Evolutionary conservation across 2,329 filamentous ascomycete species (phyloP).

Genomic region (Fusarium illudens): DNA sequence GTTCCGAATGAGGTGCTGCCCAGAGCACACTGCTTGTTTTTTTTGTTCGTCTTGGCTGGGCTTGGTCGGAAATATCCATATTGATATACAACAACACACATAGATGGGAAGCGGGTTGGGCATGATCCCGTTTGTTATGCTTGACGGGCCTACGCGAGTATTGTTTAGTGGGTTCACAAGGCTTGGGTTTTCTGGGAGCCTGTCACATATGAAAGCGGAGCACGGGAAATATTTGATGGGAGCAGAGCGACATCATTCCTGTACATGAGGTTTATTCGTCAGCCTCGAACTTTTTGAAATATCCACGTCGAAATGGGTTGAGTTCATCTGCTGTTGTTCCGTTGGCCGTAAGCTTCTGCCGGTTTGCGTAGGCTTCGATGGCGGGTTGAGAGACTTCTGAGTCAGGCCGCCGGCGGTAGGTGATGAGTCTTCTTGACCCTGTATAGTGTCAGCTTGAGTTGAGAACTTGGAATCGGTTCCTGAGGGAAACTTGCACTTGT

Average conservation of each 20-base stretch:
- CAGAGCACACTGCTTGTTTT: slow-evolving; percentile 3
- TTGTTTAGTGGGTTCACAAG: slow-evolving; percentile 21
- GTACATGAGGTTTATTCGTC: slow-evolving; percentile 41
- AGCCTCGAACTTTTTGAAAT: slow-evolving; percentile 64
- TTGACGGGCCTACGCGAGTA: slow-evolving; percentile 24
- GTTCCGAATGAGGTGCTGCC: slow-evolving; percentile 6
- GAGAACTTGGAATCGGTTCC: not conserved
- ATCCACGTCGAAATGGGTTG: slow-evolving; percentile 67
- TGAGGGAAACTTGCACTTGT: slow-evolving; percentile 75
- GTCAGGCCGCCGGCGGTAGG: slow-evolving; percentile 78
- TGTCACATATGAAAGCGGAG: slow-evolving; percentile 30
- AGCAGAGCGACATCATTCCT: slow-evolving; percentile 31
- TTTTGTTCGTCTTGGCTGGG: slow-evolving; percentile 17
- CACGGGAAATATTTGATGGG: slow-evolving; percentile 38
- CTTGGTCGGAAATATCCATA: slow-evolving; percentile 14
- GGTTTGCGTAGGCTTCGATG: slow-evolving; percentile 48
- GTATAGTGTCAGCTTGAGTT: not conserved
- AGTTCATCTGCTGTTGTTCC: slow-evolving; percentile 66
- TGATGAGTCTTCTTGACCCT: slow-evolving; percentile 91
- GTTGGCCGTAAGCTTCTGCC: slow-evolving; percentile 42
- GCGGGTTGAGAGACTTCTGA: slow-evolving; percentile 58
- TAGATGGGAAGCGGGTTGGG: slow-evolving; percentile 37
- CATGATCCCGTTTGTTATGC: slow-evolving; percentile 32
- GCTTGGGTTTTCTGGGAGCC: slow-evolving; percentile 26
- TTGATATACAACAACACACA: slow-evolving; percentile 31